phyloP scores from a whole-genome alignment of 2,329 filamentous ascomycete species.

The Pseudogymnoascus destructans region DNA sequence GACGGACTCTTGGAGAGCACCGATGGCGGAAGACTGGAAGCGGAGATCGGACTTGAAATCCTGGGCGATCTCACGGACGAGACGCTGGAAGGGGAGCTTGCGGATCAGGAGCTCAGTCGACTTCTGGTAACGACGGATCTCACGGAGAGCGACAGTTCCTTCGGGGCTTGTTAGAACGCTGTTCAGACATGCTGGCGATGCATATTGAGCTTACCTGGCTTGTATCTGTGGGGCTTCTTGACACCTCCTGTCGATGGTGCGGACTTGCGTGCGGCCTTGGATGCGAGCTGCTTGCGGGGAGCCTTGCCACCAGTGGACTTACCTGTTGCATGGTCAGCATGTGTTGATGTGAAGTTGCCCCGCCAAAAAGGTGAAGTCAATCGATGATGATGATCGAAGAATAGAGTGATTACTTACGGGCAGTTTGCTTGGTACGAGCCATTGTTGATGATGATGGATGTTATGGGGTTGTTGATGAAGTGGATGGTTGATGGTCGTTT shows the following conservation, averaged over 20 bases:
- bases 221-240: constrained; percentile 89
- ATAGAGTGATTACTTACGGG: constrained; percentile 39
- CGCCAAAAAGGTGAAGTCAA: constrained; percentile 10
- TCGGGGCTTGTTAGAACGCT: constrained; percentile 24
- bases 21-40: constrained; percentile 97
- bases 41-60: constrained; percentile 92
- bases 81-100: constrained; percentile 94
- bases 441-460: constrained; percentile 22
- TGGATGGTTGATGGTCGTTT: constrained; percentile 11
- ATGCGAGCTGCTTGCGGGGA: constrained; percentile 91
- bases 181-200: not conserved
- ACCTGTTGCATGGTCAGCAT: constrained; percentile 33
- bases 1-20: constrained; percentile 93
- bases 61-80: constrained; percentile 93
- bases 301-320: constrained; percentile 72
- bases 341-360: constrained; percentile 18
- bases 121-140: constrained; percentile 98
- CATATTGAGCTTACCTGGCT: constrained; percentile 47
- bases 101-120: constrained; percentile 90
- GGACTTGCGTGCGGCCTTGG: constrained; percentile 94
- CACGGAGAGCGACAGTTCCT: constrained; percentile 88
- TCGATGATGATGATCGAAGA: constrained; percentile 8
- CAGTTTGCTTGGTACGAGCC: constrained; percentile 34
- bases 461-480: constrained; percentile 14
- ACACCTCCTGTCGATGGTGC: constrained; percentile 93